Percentiles rank a stretch among this genome's conserved stretches.
These are phyloP conservation scores for Brettanomyces nanus DNA, from an alignment of 805 yeast genomes.

Conservation along the genomic window DNA sequence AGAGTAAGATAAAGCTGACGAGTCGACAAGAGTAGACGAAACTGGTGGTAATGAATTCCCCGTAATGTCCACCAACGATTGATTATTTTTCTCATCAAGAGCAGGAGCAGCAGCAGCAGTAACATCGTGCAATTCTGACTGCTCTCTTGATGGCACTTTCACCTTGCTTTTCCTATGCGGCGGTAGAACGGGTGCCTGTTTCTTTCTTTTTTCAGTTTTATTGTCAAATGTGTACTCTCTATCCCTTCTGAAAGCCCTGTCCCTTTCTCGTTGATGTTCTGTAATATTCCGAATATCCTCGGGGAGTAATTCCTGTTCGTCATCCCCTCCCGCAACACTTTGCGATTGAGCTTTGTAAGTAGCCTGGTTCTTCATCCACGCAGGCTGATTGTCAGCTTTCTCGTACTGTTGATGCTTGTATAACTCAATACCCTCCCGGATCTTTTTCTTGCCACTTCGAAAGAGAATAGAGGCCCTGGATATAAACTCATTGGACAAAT, in stretches of 20 bases:
- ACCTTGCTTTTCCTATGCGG: neutral
- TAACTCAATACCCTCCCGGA: conserved; percentile 55
- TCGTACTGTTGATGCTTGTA: conserved; percentile 33
- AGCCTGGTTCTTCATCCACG: conserved; percentile 65
- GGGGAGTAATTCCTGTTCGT: conserved; percentile 35
- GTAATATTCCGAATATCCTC: conserved; percentile 22
- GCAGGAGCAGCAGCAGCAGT: conserved; percentile 12
- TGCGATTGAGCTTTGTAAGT: conserved; percentile 35
- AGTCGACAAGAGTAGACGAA: neutral
- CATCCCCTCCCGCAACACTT: conserved; percentile 25
- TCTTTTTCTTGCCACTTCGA: conserved; percentile 50
- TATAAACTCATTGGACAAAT: conserved; percentile 46
- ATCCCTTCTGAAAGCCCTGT: conserved; percentile 5
- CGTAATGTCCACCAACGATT: neutral
- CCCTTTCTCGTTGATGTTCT: conserved; percentile 11
- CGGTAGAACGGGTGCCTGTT: neutral
- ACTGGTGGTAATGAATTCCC: neutral
- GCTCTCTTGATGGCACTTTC: neutral
- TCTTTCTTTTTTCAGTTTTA: too few relatives aligned
- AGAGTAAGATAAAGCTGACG: neutral
- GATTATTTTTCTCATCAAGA: too few relatives aligned
- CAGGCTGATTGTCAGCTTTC: conserved; percentile 38
- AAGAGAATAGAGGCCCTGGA: conserved; percentile 53
- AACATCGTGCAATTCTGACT: conserved; percentile 7
- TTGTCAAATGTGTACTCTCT: neutral